Conservation (phyloP, 139 green algal genomes). For the Auxenochlorella pyrenoidosa region DNA sequence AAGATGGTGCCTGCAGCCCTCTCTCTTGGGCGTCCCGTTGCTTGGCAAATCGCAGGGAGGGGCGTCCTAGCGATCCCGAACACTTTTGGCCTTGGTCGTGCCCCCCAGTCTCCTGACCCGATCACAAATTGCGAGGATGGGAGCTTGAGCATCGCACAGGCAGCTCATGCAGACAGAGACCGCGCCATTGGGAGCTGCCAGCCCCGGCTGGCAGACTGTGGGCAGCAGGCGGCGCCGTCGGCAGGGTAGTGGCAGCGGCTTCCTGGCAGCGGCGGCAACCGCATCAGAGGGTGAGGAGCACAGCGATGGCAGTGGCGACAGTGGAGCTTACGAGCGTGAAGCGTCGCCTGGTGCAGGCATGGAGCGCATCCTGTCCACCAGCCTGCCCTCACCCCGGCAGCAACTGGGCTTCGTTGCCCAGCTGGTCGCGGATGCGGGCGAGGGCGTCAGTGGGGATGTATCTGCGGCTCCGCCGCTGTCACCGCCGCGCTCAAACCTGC, state of each 20-base stretch:
- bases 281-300: slow-evolving; percentile 18
- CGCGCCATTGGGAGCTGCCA: not conserved
- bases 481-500: not conserved
- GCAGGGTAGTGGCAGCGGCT: not conserved
- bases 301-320: not conserved
- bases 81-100: too few species aligned
- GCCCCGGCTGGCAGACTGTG: not conserved
- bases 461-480: not conserved
- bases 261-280: not conserved
- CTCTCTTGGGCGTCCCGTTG: too few species aligned
- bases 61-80: too few species aligned
- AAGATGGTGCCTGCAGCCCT: not conserved
- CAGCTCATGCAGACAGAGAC: not conserved
- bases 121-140: too few species aligned
- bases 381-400: not conserved
- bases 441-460: not conserved
- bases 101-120: too few species aligned
- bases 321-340: not conserved
- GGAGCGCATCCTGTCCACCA: slow-evolving; percentile 5
- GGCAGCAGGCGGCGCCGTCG: not conserved
- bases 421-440: not conserved
- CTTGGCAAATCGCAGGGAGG: too few species aligned
- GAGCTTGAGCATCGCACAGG: too few species aligned
- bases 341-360: not conserved
- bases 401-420: not conserved